Conservation (phyloP, 768 basidiomycete species). For the Sutorius australiensis region DNA sequence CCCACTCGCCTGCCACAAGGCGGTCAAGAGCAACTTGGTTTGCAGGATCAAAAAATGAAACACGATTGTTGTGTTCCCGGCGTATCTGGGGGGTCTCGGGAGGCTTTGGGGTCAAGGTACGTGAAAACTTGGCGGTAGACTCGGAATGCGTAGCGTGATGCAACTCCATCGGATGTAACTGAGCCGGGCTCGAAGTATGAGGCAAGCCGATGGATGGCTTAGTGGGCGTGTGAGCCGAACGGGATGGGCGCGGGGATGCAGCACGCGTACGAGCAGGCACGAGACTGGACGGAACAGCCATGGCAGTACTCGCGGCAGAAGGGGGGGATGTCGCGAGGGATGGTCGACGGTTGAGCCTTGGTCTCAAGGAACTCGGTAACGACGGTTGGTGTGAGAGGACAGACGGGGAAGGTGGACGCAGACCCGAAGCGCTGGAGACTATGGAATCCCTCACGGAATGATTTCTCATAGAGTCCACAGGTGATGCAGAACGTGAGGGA, state of each 20-base stretch:
- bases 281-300: slow-evolving; percentile 24
- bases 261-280: slow-evolving; percentile 22
- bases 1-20: slow-evolving; percentile 49
- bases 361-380: slow-evolving; percentile 31
- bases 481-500: slow-evolving; percentile 41
- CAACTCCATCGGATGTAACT: slow-evolving; percentile 4
- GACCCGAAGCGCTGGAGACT: slow-evolving; percentile 9
- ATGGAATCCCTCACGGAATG: slow-evolving; percentile 24
- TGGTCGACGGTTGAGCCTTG: slow-evolving; percentile 39
- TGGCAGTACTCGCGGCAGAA: slow-evolving; percentile 23
- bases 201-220: slow-evolving; percentile 20
- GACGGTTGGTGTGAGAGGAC: slow-evolving; percentile 17
- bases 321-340: slow-evolving; percentile 41
- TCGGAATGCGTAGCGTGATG: slow-evolving; percentile 20
- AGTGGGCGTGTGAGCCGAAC: slow-evolving; percentile 8
- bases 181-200: slow-evolving; percentile 19
- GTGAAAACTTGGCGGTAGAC: slow-evolving; percentile 23
- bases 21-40: slow-evolving; percentile 74
- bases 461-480: slow-evolving; percentile 29
- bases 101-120: slow-evolving; percentile 27
- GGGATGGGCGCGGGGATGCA: slow-evolving; percentile 23
- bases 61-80: slow-evolving; percentile 60
- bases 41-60: slow-evolving; percentile 79
- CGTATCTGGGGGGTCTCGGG: slow-evolving; percentile 38
- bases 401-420: slow-evolving; percentile 26